Evolutionary conservation across 345 rosid species (phyloP), one percentile per base, ranked within the genome.

Genomic region (Citrus mangshanensis): DNA sequence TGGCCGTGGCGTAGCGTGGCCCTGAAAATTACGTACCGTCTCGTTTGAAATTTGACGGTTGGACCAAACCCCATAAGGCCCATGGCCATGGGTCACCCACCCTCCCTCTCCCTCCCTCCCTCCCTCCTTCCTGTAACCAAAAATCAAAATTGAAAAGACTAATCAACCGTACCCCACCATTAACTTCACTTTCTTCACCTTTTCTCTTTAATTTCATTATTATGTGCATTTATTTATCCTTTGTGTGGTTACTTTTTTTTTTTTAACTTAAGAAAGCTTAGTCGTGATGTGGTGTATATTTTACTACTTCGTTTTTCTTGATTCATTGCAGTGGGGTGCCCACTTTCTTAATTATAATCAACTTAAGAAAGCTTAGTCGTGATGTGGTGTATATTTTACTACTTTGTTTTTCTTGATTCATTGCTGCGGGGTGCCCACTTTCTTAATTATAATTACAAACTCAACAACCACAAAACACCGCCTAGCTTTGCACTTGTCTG

Each of bases 71-170:
- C 16, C 46, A 54, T 25, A n/a, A 25, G 25, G n/a, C 22, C 38
- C 51, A 46, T 46, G 62, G 21, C 38, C 51, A 3, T 46, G 62
- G 74, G 24, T 70, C 60, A 63, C 65, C 49, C 75, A 72, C 9
- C 9, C 46, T 40, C 18, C 10, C 12, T 8, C 40, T 9, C 46
- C 12, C 62, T 61, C 81, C 73, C 65, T 38, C 40, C 40, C 49
- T 61, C 74, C 78, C 54, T 73, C 78, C 78, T 12, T 12, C 13
- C 3, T 6, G 58, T 68, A 73, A 75, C 78, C 51, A 68, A 82
- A 82, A 68, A 75, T 82, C 51, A 68, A 82, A 82, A 68, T 82
- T 59, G 81, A 82, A 78, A 72, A 16, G 59, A 72, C 65, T 42
- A 75, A 49, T 35, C 70, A 75, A 68, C 82, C 56, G 19, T 51